Evolutionary conservation across 2,329 filamentous ascomycete genomes (phyloP).

Genomic region (Cercospora janseana): DNA sequence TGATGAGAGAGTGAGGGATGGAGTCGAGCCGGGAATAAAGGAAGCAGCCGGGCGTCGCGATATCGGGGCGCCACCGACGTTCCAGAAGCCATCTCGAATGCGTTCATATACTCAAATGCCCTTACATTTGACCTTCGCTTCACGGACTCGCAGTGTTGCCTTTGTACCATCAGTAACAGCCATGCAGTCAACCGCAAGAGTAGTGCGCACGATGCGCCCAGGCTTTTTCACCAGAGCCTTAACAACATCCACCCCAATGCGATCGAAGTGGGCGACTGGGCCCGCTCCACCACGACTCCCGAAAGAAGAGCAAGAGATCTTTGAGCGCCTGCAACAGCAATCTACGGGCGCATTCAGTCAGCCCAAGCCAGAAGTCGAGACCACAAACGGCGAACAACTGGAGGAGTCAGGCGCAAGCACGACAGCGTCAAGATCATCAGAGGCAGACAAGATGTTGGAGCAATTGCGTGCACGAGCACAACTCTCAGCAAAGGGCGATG

Average conservation of each 20-base stretch:
- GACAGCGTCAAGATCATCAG: constrained; percentile 19
- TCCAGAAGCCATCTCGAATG: not conserved
- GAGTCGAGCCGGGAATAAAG: constrained; percentile 6
- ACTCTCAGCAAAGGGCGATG: constrained; percentile 56
- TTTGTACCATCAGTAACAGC: not conserved
- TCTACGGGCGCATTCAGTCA: constrained; percentile 77
- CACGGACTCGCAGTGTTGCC: not conserved
- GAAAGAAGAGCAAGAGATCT: constrained; percentile 83
- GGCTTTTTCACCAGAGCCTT: constrained; percentile 35
- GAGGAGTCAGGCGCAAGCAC: constrained; percentile 8
- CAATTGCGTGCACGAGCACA: constrained; percentile 40
- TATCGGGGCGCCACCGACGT: not conserved
- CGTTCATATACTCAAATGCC: not conserved
- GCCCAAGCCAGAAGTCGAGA: constrained; percentile 40
- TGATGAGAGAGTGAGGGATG: not conserved
- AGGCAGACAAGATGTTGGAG: constrained; percentile 31
- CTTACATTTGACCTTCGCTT: not conserved
- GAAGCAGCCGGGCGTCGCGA: not conserved
- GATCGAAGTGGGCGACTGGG: constrained; percentile 39
- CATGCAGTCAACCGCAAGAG: constrained; percentile 28
- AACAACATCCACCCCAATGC: constrained; percentile 47
- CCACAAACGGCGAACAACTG: constrained; percentile 4
- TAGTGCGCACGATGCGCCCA: constrained; percentile 30
- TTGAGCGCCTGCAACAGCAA: constrained; percentile 77
- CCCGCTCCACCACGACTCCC: constrained; percentile 84